Evolutionary conservation across 1,284 basidiomycete genomes (phyloP).

Genomic region (Moesziomyces sp.): DNA sequence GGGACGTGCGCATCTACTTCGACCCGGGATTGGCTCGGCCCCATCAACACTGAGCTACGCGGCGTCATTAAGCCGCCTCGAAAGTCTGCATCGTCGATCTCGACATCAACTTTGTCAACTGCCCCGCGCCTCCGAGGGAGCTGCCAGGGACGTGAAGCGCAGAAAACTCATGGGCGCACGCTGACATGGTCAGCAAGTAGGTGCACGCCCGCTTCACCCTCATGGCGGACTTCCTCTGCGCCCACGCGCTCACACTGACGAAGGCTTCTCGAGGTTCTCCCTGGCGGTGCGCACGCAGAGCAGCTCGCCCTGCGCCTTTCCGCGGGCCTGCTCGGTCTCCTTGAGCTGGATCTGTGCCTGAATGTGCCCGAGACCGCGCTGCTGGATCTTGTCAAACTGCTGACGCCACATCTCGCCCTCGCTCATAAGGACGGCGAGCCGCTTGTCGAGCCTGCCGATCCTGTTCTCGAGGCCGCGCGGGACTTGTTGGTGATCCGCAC

Average conservation of each 20-base stretch:
- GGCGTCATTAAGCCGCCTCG: slow-evolving; percentile 81
- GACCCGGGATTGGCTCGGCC: slow-evolving; percentile 88
- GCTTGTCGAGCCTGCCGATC: slow-evolving; percentile 72
- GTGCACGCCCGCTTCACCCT: too few relatives aligned
- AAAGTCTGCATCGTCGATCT: slow-evolving; percentile 86
- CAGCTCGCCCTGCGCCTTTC: slow-evolving; percentile 56
- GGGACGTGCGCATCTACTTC: slow-evolving; percentile 85
- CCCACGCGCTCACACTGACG: too few relatives aligned
- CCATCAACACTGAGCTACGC: slow-evolving; percentile 84
- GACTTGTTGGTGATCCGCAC: too few relatives aligned
- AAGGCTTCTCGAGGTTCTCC: slow-evolving; percentile 41
- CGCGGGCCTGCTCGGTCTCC: slow-evolving; percentile 60
- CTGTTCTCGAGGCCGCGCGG: slow-evolving; percentile 76
- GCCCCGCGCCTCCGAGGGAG: slow-evolving; percentile 79
- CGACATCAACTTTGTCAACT: slow-evolving; percentile 89
- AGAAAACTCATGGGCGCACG: slow-evolving; percentile 72
- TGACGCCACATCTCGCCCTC: slow-evolving; percentile 88
- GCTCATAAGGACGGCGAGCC: slow-evolving; percentile 89
- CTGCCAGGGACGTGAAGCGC: slow-evolving; percentile 84
- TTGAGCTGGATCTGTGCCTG: slow-evolving; percentile 55
- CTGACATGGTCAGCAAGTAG: too few relatives aligned
- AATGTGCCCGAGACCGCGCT: slow-evolving; percentile 58
- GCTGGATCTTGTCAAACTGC: slow-evolving; percentile 88
- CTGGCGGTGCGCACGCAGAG: slow-evolving; percentile 55
- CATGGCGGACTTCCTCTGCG: too few relatives aligned